These are phyloP conservation scores for Gorgonomyces haynaldii DNA, from an alignment of 192 early-diverging fungal species.

Conservation along the genomic window DNA sequence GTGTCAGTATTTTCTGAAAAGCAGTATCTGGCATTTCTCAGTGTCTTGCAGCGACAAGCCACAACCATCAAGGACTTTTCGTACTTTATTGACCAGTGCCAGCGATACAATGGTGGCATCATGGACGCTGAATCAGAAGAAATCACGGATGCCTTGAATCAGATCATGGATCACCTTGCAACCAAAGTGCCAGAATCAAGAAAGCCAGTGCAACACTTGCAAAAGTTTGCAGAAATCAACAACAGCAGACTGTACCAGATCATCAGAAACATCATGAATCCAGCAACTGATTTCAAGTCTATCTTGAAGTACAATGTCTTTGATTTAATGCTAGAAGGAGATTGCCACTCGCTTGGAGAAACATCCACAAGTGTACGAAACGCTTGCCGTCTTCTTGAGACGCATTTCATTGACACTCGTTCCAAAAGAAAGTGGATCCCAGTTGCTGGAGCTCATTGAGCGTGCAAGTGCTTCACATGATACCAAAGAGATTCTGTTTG, in stretches of 20 bases:
- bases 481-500: conserved; percentile 11
- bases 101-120: conserved; percentile 40
- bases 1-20: conserved; percentile 49
- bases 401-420: conserved; percentile 63
- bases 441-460: conserved; percentile 37
- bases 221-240: conserved; percentile 58
- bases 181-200: conserved; percentile 50
- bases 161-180: conserved; percentile 24
- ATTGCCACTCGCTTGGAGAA: conserved; percentile 53
- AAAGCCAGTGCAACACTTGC: conserved; percentile 47
- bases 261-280: conserved; percentile 61
- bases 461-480: conserved; percentile 4
- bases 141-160: conserved; percentile 35
- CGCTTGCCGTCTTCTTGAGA: conserved; percentile 61
- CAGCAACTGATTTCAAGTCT: conserved; percentile 52
- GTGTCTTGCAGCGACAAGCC: conserved; percentile 61
- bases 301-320: conserved; percentile 54
- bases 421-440: conserved; percentile 56
- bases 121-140: conserved; percentile 26
- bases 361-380: conserved; percentile 51
- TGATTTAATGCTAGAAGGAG: conserved; percentile 39
- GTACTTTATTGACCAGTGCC: conserved; percentile 49
- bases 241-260: conserved; percentile 56
- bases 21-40: conserved; percentile 63
- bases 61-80: conserved; percentile 49